Percentiles rank a stretch among this genome's conserved stretches.
Conservation (phyloP, 73 alveolate species). For the Paramecium biaurelia region DNA sequence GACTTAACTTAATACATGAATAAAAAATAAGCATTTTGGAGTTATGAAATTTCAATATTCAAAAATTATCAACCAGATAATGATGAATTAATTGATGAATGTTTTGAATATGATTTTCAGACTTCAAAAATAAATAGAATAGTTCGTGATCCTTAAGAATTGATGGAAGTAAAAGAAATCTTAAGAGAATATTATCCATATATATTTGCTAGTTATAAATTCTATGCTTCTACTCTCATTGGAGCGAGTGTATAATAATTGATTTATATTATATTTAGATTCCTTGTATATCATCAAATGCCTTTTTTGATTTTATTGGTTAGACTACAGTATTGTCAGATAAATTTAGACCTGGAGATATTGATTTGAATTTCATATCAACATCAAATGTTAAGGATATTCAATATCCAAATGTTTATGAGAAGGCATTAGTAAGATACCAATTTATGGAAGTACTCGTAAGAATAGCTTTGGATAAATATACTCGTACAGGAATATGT, state of each 20-base stretch:
- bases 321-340: constrained; percentile 25
- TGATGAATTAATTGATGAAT: constrained; percentile 69
- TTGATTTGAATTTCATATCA: constrained; percentile 62
- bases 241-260: constrained; percentile 23
- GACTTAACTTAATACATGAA: constrained; percentile 33
- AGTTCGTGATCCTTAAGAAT: constrained; percentile 34
- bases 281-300: constrained; percentile 54
- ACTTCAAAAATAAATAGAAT: constrained; percentile 64
- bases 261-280: background rate
- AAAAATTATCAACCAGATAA: constrained; percentile 73
- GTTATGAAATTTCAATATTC: constrained; percentile 71
- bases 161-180: constrained; percentile 34
- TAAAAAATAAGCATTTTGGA: constrained; percentile 31
- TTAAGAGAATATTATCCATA: constrained; percentile 48
- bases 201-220: constrained; percentile 1
- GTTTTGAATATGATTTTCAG: constrained; percentile 86
- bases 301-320: constrained; percentile 49
- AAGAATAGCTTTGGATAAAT: constrained; percentile 70
- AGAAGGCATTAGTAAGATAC: constrained; percentile 66
- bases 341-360: constrained; percentile 56
- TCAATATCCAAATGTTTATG: constrained; percentile 50
- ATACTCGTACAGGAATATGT: constrained; percentile 48
- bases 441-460: constrained; percentile 69
- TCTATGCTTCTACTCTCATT: constrained; percentile 1
- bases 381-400: constrained; percentile 31